Evolutionary conservation across 345 rosid genomes (phyloP), one percentile per base, ranked within the genome.

Genomic region (Arabidopsis suecica): DNA sequence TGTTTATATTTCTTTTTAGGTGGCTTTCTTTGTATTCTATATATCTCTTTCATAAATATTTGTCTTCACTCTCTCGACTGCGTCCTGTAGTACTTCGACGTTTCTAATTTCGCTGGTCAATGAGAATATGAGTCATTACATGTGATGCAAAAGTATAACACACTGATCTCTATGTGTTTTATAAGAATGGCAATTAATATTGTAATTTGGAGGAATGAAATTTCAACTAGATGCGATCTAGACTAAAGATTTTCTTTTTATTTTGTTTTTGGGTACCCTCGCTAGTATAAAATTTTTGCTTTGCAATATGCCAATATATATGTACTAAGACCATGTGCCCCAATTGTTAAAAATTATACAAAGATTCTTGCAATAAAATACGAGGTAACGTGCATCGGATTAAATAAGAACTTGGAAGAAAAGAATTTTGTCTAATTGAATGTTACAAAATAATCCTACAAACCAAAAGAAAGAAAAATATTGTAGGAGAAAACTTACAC

Each of bases 11-110:
- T 61, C 9, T 41, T 56, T 20, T 54, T 54, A 2, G 60, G 56
- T 55, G 54, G 37, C 70, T 63, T 1, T 14, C 11, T 22, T 30
- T 44, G 41, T 67, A 49, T 36, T 45, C 7, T 73, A 73, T 33
- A 25, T 53, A 18, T 18, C 33, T 28, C 18, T 36, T 9, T 30
- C 42, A 23, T 37, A 14, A 3, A 25, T 6, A 3, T 53, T 32
- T 61, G 64, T 68, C 74, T 75, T 75, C 74, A 75, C 69, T 75
- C 69, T 75, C 56, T 75, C 55, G 41, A 58, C 67, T 59, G 32
- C 37, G 60, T 44, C 14, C 6, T 23, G n/a, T 71, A 38, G 23
- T 58, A 5, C 9, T 45, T 58, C 8, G 45, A 58, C 47, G 45
- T 66, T 51, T 59, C 68, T 40, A 30, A 60, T 32, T 18, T 75